These are phyloP conservation scores for Calonectria leucothoes DNA, from an alignment of 2,329 filamentous ascomycete species.

Conservation along the genomic window DNA sequence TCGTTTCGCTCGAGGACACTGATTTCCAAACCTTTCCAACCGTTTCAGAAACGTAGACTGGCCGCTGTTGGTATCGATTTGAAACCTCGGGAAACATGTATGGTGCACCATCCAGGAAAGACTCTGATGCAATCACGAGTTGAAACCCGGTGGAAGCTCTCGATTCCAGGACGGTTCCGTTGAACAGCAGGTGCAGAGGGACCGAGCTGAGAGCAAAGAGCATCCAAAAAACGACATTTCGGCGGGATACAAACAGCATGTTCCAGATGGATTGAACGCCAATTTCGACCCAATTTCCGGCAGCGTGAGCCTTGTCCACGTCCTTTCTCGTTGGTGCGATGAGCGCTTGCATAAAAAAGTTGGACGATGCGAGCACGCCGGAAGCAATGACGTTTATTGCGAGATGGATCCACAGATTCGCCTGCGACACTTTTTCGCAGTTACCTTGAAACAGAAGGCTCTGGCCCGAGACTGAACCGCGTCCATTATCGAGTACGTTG, in stretches of 20 bases:
- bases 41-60: not conserved
- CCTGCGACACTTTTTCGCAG: slow-evolving; percentile 18
- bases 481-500: not conserved
- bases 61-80: not conserved
- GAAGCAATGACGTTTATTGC: slow-evolving; percentile 61
- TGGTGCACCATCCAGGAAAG: not conserved
- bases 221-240: not conserved
- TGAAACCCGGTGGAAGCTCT: slow-evolving; percentile 27
- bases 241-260: not conserved
- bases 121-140: slow-evolving; percentile 12
- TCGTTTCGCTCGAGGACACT: not conserved
- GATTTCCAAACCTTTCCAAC: slow-evolving; percentile 16
- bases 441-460: slow-evolving; percentile 23
- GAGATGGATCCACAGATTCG: slow-evolving; percentile 52
- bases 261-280: slow-evolving; percentile 31
- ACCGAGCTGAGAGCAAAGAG: slow-evolving; percentile 16
- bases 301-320: slow-evolving; percentile 58
- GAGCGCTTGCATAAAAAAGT: slow-evolving; percentile 64
- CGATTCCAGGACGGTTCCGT: slow-evolving; percentile 17
- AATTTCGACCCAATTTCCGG: slow-evolving; percentile 16
- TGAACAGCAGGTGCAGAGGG: slow-evolving; percentile 20
- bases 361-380: slow-evolving; percentile 57
- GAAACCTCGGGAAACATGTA: not conserved
- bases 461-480: not conserved
- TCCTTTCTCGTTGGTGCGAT: slow-evolving; percentile 61